These are phyloP conservation scores for Coniochaeta ligniaria DNA, from an alignment of 2,329 filamentous ascomycete genomes.

Conservation along the genomic window DNA sequence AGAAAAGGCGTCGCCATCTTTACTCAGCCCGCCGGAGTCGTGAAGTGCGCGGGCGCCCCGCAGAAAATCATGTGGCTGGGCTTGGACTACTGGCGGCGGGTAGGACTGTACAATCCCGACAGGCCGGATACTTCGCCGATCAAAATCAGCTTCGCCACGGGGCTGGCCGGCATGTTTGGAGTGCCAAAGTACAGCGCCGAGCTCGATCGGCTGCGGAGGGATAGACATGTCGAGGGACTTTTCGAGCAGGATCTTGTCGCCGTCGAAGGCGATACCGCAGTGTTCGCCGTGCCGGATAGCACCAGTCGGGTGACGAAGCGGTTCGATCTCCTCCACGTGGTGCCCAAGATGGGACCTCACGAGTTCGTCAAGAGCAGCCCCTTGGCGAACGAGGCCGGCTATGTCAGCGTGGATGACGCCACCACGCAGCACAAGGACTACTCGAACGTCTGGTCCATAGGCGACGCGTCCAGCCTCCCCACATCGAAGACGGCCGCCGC, in stretches of 20 bases:
- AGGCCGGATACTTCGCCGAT: no score
- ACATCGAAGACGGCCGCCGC: slow-evolving; percentile 37
- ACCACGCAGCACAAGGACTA: slow-evolving; percentile 15
- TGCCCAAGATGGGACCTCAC: slow-evolving; percentile 17
- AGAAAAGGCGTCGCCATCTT: slow-evolving; percentile 47
- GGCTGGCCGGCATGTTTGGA: slow-evolving; percentile 24
- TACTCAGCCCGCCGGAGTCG: slow-evolving; percentile 49
- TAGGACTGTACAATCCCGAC: background rate
- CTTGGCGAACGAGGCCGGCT: no score
- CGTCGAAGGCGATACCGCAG: slow-evolving; percentile 16
- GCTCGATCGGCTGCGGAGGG: slow-evolving; percentile 23
- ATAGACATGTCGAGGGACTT: slow-evolving; percentile 27
- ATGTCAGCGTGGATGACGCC: slow-evolving; percentile 15
- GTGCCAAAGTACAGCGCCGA: slow-evolving; percentile 28
- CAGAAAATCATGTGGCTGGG: slow-evolving; percentile 59
- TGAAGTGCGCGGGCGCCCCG: slow-evolving; percentile 56
- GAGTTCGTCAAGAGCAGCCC: slow-evolving; percentile 8
- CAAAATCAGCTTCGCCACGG: slow-evolving; percentile 32
- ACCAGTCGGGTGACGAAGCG: slow-evolving; percentile 18
- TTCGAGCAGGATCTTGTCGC: slow-evolving; percentile 30
- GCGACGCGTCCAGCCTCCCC: slow-evolving; percentile 29
- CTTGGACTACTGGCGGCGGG: slow-evolving; percentile 41
- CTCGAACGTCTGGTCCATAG: slow-evolving; percentile 29
- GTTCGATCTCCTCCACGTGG: slow-evolving; percentile 28
- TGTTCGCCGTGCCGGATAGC: background rate